phyloP scores from a whole-genome alignment of 2,329 filamentous ascomycete genomes.

The Aspergillus bombycis region DNA sequence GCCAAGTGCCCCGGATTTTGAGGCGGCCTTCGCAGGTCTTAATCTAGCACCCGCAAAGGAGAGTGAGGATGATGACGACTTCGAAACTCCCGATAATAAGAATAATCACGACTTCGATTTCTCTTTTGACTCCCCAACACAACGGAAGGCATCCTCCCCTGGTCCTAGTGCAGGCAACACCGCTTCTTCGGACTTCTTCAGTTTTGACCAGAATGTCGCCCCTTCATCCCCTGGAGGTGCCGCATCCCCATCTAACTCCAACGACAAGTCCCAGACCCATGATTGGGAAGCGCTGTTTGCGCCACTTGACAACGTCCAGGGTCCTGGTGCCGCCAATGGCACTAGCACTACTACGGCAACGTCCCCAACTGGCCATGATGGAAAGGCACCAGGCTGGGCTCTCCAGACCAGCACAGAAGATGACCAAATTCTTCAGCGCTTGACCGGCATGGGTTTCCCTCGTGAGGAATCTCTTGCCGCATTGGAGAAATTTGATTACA shows the following conservation, averaged over 20 bases:
- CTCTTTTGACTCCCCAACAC: constrained; percentile 48
- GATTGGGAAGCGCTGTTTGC: constrained; percentile 98
- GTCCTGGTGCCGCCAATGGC: constrained; percentile 22
- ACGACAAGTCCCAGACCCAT: constrained; percentile 55
- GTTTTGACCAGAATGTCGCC: constrained; percentile 36
- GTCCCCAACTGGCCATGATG: constrained; percentile 6
- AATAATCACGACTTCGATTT: constrained; percentile 48
- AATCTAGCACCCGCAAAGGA: constrained; percentile 50
- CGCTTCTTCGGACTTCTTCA: constrained; percentile 43
- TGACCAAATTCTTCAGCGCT: constrained; percentile 84
- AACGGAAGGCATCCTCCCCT: constrained; percentile 31
- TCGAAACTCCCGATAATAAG: constrained; percentile 36
- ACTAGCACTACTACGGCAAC: constrained; percentile 22
- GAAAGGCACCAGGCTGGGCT: constrained; percentile 62
- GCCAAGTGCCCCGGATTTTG: constrained; percentile 46
- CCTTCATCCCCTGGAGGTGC: constrained; percentile 43
- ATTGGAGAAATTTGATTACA: constrained; percentile 93
- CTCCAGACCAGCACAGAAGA: constrained; percentile 78
- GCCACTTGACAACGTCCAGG: constrained; percentile 62
- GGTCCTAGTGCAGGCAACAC: constrained; percentile 23
- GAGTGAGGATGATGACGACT: constrained; percentile 60
- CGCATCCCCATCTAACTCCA: constrained; percentile 43
- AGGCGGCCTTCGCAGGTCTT: constrained; percentile 50
- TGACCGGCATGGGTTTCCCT: constrained; percentile 87
- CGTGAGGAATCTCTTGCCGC: constrained; percentile 74